Percentiles rank a stretch among this genome's conserved stretches.
Conservation (phyloP, 202 grass and related monocot species). For the Carex sylvatica region DNA sequence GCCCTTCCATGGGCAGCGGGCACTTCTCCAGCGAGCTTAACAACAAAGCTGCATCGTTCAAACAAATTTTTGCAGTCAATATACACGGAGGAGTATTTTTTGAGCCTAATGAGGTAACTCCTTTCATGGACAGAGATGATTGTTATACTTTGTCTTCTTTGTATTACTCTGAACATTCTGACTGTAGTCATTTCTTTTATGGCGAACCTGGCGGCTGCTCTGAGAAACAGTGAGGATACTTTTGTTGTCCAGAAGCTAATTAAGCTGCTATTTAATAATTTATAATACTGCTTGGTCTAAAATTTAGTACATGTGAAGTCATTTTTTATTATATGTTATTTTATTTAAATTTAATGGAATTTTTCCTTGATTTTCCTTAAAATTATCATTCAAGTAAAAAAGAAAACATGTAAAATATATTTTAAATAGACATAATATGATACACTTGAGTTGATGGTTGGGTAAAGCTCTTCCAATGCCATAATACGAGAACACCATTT, state of each 20-base stretch:
- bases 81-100: not conserved
- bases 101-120: not conserved
- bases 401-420: too few species aligned
- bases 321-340: not conserved
- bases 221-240: not conserved
- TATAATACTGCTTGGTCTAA: not conserved
- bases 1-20: slow-evolving; percentile 14
- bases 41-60: not conserved
- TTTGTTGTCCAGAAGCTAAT: not conserved
- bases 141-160: not conserved
- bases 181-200: not conserved
- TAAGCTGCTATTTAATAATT: not conserved
- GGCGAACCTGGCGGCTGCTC: not conserved
- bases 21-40: not conserved
- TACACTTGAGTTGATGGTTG: too few species aligned
- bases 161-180: not conserved
- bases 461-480: too few species aligned
- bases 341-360: not conserved
- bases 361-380: too few species aligned
- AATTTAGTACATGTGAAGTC: not conserved
- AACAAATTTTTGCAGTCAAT: not conserved
- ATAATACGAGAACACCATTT: too few species aligned
- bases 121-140: not conserved
- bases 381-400: too few species aligned
- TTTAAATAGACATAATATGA: too few species aligned